Percentiles rank a stretch among this genome's conserved stretches.
Conservation (phyloP, 805 yeast genomes). For the Metschnikowia gruessii region DNA sequence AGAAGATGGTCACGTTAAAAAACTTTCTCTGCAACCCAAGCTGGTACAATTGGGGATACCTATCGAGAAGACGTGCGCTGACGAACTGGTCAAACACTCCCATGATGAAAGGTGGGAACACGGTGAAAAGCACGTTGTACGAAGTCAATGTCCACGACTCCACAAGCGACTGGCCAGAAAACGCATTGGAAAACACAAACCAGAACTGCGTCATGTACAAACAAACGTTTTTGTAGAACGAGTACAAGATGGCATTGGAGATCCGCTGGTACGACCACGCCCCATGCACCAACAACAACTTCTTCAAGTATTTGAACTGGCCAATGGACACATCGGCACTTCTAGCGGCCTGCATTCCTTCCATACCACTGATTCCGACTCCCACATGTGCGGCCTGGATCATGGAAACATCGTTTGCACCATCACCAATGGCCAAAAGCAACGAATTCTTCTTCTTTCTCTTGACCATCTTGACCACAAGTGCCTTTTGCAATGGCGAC, state of each 20-base stretch:
- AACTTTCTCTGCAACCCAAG: constrained; percentile 87
- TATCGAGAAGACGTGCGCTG: constrained; percentile 79
- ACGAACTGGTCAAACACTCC: constrained; percentile 98
- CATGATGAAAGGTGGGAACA: constrained; percentile 90
- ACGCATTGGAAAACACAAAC: constrained; percentile 91
- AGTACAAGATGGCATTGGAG: constrained; percentile 86
- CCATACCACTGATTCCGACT: constrained; percentile 98
- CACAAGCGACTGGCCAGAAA: constrained; percentile 91
- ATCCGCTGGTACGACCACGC: constrained; percentile 97
- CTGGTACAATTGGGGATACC: constrained; percentile 90
- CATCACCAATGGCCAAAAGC: constrained; percentile 93
- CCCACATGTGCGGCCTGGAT: constrained; percentile 99
- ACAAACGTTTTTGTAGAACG: constrained; percentile 94
- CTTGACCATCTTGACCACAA: constrained; percentile 93
- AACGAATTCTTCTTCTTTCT: constrained; percentile 67
- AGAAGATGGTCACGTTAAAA: constrained; percentile 86
- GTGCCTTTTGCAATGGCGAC: constrained; percentile 94
- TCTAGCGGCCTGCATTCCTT: constrained; percentile 99
- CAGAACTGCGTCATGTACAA: constrained; percentile 97
- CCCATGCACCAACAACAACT: constrained; percentile 88
- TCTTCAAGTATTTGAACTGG: constrained; percentile 83
- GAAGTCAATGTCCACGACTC: constrained; percentile 98
- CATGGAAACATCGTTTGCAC: constrained; percentile 99
- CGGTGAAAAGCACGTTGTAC: constrained; percentile 92
- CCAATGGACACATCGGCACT: constrained; percentile 97